Evolutionary conservation across 805 yeast genomes (phyloP), one percentile per base, ranked within the genome.

Genomic region (Candida morakotiae): DNA sequence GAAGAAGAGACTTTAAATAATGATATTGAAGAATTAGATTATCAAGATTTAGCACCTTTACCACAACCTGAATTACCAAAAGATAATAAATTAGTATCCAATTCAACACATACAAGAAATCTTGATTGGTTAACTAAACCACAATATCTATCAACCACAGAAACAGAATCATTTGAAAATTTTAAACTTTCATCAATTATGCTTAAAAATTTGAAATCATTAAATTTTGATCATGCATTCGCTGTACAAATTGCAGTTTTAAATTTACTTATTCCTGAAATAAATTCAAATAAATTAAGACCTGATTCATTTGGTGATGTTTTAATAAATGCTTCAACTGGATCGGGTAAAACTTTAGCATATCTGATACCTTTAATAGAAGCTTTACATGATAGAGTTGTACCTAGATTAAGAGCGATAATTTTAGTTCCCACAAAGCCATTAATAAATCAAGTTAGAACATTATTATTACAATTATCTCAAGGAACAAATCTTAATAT

Each of bases 321-420:
- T 14, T 65, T 91, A 31, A 95, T 91, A 5, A 89, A 91, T 59
- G 95, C 98, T 2, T 77, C 94, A 9, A 93, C 98, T 1, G 98
- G 98, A 56, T 86, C 96, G 1, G 98, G 98, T 70, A 93, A 93
- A 56, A 93, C 98, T 0, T 66, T 89, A 41, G 99, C 98, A 0
- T 93, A 87, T 58, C 96, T 96, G 35, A 77, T 93, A 21, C 97
- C 98, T 9, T 73, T 93, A 6, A 69, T 93, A 2, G 88, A 89
- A 43, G 63, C 78, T 2, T 65, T 91, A 36, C 62, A 69, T 11
- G 58, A 62, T 7, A 71, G 96, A 40, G 64, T 73, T 1, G 87
- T 87, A 2, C 89, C 94, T 2, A 67, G 79, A 36, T 58, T 86
- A 3, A 63, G 96, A 35, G 89, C 93, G 26, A 66, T 93, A 3